Evolutionary conservation across 179 eudicot species (phyloP).

Genomic region (Patellifolia procumbens): DNA sequence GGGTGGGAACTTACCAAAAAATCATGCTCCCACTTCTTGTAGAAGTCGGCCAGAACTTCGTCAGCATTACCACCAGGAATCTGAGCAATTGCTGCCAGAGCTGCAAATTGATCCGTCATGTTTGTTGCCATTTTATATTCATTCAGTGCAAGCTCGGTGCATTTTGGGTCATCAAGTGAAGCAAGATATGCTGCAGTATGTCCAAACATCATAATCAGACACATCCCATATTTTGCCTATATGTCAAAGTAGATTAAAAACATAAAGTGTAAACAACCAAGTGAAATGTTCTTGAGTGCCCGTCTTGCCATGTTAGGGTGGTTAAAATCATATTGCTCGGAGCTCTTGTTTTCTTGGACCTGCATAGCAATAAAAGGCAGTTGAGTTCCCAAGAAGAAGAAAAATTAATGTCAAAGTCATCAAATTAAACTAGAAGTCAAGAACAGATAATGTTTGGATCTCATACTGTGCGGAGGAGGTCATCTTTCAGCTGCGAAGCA

Average conservation of each 20-base stretch:
- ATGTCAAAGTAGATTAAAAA: neutral
- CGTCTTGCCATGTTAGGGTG: conserved; percentile 75
- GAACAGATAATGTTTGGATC: conserved; percentile 2
- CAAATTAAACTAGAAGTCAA: neutral
- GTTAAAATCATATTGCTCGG: too few relatives aligned
- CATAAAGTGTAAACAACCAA: conserved; percentile 46
- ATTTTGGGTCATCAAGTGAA: conserved; percentile 61
- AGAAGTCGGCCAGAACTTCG: too few relatives aligned
- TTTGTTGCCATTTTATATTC: conserved; percentile 90
- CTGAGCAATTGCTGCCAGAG: too few relatives aligned
- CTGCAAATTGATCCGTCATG: conserved; percentile 95
- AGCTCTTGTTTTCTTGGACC: too few relatives aligned
- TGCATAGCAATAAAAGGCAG: conserved; percentile 12
- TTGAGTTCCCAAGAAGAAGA: conserved; percentile 1
- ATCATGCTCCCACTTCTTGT: too few relatives aligned
- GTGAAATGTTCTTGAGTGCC: conserved; percentile 77
- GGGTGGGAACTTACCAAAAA: too few relatives aligned
- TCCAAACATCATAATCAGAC: conserved; percentile 13
- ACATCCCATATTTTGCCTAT: neutral
- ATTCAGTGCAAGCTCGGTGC: conserved; percentile 69
- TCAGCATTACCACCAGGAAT: too few relatives aligned
- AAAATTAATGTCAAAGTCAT: neutral
- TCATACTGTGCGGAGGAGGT: conserved; percentile 60
- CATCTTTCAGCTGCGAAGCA: conserved; percentile 74
- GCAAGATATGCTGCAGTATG: too few relatives aligned